These are phyloP conservation scores for Solanum hybrid DNA, from an alignment of 305 asterid genomes.

Conservation along the genomic window DNA sequence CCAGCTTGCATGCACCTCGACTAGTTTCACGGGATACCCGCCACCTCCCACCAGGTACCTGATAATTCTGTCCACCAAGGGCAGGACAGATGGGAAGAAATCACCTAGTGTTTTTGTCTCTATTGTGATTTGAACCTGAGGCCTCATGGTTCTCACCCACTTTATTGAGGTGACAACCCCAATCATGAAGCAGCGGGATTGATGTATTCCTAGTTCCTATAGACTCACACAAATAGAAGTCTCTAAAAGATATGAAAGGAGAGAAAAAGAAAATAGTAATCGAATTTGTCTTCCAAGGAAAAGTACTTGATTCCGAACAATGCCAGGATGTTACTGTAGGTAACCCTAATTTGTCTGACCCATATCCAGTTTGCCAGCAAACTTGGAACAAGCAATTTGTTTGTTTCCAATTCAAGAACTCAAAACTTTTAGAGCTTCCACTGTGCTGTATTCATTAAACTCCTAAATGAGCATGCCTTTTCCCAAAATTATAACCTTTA, in stretches of 20 bases:
- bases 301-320: neutral
- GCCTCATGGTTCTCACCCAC: neutral
- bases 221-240: neutral
- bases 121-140: neutral
- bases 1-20: neutral
- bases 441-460: neutral
- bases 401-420: neutral
- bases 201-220: neutral
- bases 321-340: neutral
- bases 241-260: neutral
- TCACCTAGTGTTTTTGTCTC: neutral
- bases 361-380: neutral
- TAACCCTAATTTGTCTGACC: neutral
- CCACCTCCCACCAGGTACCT: neutral
- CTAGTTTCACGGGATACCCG: neutral
- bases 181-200: neutral
- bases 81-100: neutral
- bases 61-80: neutral
- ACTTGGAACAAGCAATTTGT: neutral
- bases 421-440: neutral
- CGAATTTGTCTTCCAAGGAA: neutral
- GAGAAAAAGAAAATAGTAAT: neutral
- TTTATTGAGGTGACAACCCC: neutral
- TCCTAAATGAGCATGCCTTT: neutral
- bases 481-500: neutral